Evolutionary conservation across 495 filamentous ascomycete genomes (phyloP).

Genomic region (Aspergillus saccharolyticus): DNA sequence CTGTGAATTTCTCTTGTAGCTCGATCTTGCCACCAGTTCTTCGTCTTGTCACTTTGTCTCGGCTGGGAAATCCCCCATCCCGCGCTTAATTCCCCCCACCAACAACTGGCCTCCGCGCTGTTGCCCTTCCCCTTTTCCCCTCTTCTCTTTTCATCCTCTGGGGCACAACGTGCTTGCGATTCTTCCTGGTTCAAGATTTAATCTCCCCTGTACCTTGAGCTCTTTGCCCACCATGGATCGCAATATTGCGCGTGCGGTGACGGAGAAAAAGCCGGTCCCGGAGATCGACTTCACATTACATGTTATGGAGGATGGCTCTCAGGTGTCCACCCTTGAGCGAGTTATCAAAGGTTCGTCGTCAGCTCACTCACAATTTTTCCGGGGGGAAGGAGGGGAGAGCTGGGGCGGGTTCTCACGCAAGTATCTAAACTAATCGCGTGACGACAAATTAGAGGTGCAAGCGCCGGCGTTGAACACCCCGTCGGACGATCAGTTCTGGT

Average conservation of each 20-base stretch:
- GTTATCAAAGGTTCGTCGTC: constrained; percentile 89
- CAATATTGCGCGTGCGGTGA: constrained; percentile 64
- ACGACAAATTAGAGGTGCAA: constrained; percentile 69
- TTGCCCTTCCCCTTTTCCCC: constrained; percentile 11
- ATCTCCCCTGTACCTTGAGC: background rate
- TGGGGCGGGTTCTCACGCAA: too few species aligned
- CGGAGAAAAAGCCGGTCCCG: constrained; percentile 86
- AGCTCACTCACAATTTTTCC: too few species aligned
- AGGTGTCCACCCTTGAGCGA: constrained; percentile 91
- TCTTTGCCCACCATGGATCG: constrained; percentile 35
- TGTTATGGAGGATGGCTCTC: constrained; percentile 92
- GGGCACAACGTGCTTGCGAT: constrained; percentile 16
- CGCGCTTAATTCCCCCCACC: constrained; percentile 18
- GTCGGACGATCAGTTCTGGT: constrained; percentile 72
- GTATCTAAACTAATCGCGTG: constrained; percentile 13
- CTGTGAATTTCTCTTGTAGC: background rate
- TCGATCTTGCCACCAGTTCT: background rate
- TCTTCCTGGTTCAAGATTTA: constrained; percentile 6
- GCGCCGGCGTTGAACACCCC: constrained; percentile 90
- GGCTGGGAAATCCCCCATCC: constrained; percentile 13
- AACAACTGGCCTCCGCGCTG: constrained; percentile 15
- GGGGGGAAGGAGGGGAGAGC: too few species aligned
- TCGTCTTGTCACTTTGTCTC: constrained; percentile 2
- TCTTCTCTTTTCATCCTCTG: constrained; percentile 9
- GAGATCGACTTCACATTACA: constrained; percentile 99